Evolutionary conservation across 1,284 basidiomycete genomes (phyloP).

Genomic region (Cutaneotrichosporon sp.): DNA sequence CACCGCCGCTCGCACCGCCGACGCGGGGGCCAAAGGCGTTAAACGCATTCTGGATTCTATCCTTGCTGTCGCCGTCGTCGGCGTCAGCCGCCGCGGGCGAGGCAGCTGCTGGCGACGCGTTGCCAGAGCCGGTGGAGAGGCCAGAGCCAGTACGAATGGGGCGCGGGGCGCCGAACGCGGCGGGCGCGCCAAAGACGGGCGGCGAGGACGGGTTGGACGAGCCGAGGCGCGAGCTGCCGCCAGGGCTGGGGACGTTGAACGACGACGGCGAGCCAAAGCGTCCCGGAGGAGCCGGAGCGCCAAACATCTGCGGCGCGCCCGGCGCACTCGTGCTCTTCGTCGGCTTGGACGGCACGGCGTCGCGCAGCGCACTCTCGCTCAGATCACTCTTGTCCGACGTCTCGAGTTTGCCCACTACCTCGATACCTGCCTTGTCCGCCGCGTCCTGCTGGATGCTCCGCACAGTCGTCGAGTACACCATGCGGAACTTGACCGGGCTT

Average conservation of each 20-base stretch:
- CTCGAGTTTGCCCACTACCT: conserved; percentile 57
- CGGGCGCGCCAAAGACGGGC: conserved; percentile 17
- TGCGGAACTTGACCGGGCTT: conserved; percentile 73
- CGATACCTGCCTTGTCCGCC: conserved; percentile 51
- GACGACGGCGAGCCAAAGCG: conserved; percentile 20
- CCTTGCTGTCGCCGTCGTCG: conserved; percentile 38
- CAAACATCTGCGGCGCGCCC: conserved; percentile 9
- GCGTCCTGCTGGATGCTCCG: conserved; percentile 57
- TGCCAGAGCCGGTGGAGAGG: not conserved
- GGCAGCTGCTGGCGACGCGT: not conserved
- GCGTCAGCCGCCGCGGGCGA: conserved; percentile 15
- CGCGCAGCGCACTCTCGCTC: conserved; percentile 57
- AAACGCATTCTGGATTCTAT: conserved; percentile 40
- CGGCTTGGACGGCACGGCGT: conserved; percentile 40
- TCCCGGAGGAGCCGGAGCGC: conserved; percentile 18
- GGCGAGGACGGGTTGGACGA: conserved; percentile 26
- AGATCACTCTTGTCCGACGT: conserved; percentile 73
- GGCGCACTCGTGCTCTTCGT: conserved; percentile 5
- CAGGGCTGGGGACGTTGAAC: conserved; percentile 14
- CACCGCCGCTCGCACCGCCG: conserved; percentile 22
- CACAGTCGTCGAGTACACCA: conserved; percentile 75
- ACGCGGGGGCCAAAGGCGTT: conserved; percentile 47
- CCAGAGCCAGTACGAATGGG: not conserved
- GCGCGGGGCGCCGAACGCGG: conserved; percentile 9
- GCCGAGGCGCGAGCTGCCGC: conserved; percentile 18